phyloP scores from a whole-genome alignment of 768 basidiomycete genomes.

The Russula dissimulans region DNA sequence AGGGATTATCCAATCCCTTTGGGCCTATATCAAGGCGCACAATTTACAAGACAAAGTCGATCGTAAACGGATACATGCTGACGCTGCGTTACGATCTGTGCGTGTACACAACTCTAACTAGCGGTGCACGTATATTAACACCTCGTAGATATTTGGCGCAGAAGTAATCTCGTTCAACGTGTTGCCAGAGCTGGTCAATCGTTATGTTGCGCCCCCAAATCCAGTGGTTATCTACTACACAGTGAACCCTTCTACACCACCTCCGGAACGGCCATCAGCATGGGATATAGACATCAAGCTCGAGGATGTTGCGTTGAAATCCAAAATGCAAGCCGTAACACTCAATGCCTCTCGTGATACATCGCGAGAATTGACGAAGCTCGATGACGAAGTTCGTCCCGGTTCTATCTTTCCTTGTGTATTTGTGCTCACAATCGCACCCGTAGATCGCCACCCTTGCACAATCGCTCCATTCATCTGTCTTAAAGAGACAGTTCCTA shows the following conservation, averaged over 20 bases:
- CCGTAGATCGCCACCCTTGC: constrained; percentile 69
- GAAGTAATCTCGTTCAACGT: constrained; percentile 69
- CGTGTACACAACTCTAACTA: constrained; percentile 12
- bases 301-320: constrained; percentile 70
- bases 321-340: constrained; percentile 59
- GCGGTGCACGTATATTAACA: not conserved
- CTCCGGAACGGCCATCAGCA: constrained; percentile 53
- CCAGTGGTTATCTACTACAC: constrained; percentile 76
- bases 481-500: constrained; percentile 81
- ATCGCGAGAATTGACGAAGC: constrained; percentile 49
- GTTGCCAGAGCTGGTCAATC: constrained; percentile 78
- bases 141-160: constrained; percentile 52
- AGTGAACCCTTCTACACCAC: constrained; percentile 49
- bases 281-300: constrained; percentile 87
- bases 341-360: constrained; percentile 64
- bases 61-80: constrained; percentile 57
- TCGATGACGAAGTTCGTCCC: constrained; percentile 78
- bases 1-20: constrained; percentile 73
- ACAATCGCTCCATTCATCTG: constrained; percentile 79
- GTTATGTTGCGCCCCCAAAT: constrained; percentile 65
- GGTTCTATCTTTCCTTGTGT: not conserved
- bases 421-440: not conserved
- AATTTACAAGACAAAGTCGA: constrained; percentile 78
- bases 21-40: constrained; percentile 87
- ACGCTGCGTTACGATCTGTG: constrained; percentile 60